Evolutionary conservation across 805 yeast genomes (phyloP).

Genomic region (Tetrapisispora fleetii): DNA sequence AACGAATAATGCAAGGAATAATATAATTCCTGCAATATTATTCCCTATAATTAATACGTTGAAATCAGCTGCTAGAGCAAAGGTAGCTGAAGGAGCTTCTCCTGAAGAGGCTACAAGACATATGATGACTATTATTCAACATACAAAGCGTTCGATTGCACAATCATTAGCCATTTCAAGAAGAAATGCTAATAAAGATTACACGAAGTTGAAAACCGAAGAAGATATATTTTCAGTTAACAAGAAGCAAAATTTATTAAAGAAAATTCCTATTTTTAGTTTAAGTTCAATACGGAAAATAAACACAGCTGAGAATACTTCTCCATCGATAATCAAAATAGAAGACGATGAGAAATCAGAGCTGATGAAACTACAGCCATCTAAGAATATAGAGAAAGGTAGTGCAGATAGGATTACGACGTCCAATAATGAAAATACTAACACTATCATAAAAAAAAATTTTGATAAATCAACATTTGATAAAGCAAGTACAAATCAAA

Average conservation of each 20-base stretch:
- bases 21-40: constrained; percentile 20
- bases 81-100: constrained; percentile 27
- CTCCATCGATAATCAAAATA: not conserved
- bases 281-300: constrained; percentile 12
- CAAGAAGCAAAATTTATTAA: constrained; percentile 2
- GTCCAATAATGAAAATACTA: not conserved
- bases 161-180: constrained; percentile 17
- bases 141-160: constrained; percentile 24
- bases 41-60: constrained; percentile 26
- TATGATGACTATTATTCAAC: constrained; percentile 22
- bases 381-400: not conserved
- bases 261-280: constrained; percentile 19
- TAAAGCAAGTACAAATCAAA: no score
- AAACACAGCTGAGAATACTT: not conserved
- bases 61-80: constrained; percentile 27
- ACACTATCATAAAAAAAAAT: no score
- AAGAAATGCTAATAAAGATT: constrained; percentile 3
- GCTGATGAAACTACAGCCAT: not conserved
- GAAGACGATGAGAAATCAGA: not conserved
- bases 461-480: no score
- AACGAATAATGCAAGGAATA: constrained; percentile 10
- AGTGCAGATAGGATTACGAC: not conserved
- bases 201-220: constrained; percentile 7
- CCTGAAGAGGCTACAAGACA: constrained; percentile 26
- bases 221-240: constrained; percentile 5